These are phyloP conservation scores for Scalesia atractyloides DNA, from an alignment of 129 eudicot genomes.

Conservation along the genomic window DNA sequence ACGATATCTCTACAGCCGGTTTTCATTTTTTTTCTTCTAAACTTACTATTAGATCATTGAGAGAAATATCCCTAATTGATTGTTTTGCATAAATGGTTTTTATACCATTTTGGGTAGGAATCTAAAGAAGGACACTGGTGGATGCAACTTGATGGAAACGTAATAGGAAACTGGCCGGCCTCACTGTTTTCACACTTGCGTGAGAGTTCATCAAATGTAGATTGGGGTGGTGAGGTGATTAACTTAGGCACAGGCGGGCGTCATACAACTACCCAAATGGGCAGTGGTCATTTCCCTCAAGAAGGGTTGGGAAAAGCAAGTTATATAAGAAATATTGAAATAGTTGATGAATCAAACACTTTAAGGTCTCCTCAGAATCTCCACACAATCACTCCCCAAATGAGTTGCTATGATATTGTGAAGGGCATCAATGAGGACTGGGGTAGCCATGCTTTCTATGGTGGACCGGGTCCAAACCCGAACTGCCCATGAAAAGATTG, in stretches of 20 bases:
- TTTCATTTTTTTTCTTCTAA: not conserved
- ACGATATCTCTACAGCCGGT: no score
- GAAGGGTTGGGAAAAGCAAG: slow-evolving; percentile 68
- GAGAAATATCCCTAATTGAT: no score
- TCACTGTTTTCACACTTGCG: slow-evolving; percentile 52
- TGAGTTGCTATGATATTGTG: slow-evolving; percentile 57
- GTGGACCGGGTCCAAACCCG: slow-evolving; percentile 76
- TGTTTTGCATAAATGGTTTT: no score
- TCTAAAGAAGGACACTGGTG: slow-evolving; percentile 87
- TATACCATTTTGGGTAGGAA: slow-evolving; percentile 47
- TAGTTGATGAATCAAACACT: slow-evolving; percentile 58
- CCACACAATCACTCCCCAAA: slow-evolving; percentile 52
- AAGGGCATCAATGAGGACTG: slow-evolving; percentile 53
- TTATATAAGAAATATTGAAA: slow-evolving; percentile 58
- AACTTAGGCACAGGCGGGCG: slow-evolving; percentile 61
- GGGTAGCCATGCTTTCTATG: slow-evolving; percentile 70
- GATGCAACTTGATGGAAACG: slow-evolving; percentile 74
- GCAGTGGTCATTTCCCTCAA: slow-evolving; percentile 77
- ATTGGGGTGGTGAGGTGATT: slow-evolving; percentile 91
- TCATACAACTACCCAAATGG: slow-evolving; percentile 87
- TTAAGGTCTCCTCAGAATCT: slow-evolving; percentile 53
- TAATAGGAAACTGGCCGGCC: slow-evolving; percentile 79
- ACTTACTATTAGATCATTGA: no score
- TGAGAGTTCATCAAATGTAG: slow-evolving; percentile 60
- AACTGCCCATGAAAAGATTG: slow-evolving; percentile 46